phyloP scores from a whole-genome alignment of 352 stramenopile species.

The Phytopythium sindhum region DNA sequence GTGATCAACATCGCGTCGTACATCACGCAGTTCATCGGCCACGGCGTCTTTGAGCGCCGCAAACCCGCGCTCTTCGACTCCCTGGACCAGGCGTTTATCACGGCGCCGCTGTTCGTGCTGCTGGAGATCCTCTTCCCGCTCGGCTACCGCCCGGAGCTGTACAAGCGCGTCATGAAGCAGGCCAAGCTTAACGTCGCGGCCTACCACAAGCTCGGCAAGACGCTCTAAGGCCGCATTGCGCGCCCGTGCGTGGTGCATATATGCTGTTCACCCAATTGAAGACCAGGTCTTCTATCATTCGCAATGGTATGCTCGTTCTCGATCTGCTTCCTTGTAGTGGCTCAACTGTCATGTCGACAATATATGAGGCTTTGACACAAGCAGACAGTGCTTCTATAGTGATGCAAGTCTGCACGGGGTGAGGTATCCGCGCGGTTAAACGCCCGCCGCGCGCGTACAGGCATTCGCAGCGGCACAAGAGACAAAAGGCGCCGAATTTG shows the following conservation, averaged over 20 bases:
- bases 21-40: constrained; percentile 80
- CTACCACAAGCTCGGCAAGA: constrained; percentile 44
- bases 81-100: constrained; percentile 80
- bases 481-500: too few species aligned
- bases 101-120: constrained; percentile 87
- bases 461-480: too few species aligned
- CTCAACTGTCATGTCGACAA: too few species aligned
- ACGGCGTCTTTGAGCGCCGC: constrained; percentile 82
- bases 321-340: too few species aligned
- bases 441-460: too few species aligned
- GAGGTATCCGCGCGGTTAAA: too few species aligned
- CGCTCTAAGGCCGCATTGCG: constrained; percentile 11
- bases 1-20: constrained; percentile 19
- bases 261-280: neutral
- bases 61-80: constrained; percentile 86
- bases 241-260: neutral
- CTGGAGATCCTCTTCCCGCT: constrained; percentile 81
- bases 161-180: constrained; percentile 56
- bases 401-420: too few species aligned
- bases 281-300: neutral
- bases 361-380: too few species aligned
- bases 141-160: constrained; percentile 75
- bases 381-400: too few species aligned
- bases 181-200: constrained; percentile 57
- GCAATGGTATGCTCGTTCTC: too few species aligned